phyloP scores from a whole-genome alignment of 768 basidiomycete species.

The Leccinum variicolor region DNA sequence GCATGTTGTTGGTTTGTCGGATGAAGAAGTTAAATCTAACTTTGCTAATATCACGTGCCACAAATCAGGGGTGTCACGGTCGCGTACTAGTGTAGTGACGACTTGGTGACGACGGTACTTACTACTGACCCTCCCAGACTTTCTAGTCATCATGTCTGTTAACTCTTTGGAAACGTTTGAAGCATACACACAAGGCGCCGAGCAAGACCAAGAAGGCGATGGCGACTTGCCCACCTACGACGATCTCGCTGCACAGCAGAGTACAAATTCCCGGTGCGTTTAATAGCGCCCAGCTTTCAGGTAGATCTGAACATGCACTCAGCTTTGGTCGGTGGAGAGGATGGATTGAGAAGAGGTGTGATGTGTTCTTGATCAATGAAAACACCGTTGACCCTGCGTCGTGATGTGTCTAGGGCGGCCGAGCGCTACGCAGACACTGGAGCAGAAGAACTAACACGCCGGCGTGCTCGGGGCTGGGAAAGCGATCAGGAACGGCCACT shows the following conservation, averaged over 20 bases:
- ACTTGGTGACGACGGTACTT: too few relatives aligned
- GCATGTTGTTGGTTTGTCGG: neutral
- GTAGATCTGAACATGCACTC: constrained; percentile 2
- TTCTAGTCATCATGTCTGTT: constrained; percentile 13
- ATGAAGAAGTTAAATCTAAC: neutral
- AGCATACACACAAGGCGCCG: constrained; percentile 30
- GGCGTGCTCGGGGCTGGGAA: constrained; percentile 72
- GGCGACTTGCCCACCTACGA: constrained; percentile 77
- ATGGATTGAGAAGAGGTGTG: constrained; percentile 86
- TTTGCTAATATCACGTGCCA: constrained; percentile 10
- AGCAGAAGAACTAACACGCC: constrained; percentile 51
- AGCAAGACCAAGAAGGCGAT: constrained; percentile 40
- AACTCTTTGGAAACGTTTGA: constrained; percentile 25
- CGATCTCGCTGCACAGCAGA: constrained; percentile 70
- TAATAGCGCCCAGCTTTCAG: constrained; percentile 1
- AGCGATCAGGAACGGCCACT: constrained; percentile 30
- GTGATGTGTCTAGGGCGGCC: constrained; percentile 56
- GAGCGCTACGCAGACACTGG: constrained; percentile 71
- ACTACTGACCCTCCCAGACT: neutral
- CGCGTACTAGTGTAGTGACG: too few relatives aligned
- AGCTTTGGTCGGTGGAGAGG: constrained; percentile 85
- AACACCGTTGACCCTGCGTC: neutral
- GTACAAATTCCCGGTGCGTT: constrained; percentile 76
- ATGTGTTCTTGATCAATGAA: neutral
- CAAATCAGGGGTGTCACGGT: neutral